Base-by-base conservation (phyloP, 768 basidiomycete genomes). In the Gymnopilus junonius region DNA sequence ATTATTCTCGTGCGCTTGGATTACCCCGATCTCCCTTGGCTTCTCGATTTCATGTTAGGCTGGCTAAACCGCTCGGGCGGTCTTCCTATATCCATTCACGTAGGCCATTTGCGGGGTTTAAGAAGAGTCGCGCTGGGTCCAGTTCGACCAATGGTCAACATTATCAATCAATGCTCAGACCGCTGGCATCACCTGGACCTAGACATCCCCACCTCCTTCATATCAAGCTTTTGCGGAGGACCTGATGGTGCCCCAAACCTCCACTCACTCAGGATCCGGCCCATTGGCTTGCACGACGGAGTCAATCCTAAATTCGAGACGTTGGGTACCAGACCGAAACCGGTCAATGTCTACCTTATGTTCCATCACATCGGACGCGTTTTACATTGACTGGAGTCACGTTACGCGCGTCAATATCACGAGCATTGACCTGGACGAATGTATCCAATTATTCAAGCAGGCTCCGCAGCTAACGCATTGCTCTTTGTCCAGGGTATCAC, bases 61-160 rank as follows among this genome's bases (percentile, higher is more conserved):
- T 63, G 55, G 45, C 15, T 63, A 0, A n/a, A 11, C 10, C 62
- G 55, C 0, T 63, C 62, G 10, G 62, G 55, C 8, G 8, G 46
- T 6, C 55, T 58, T 8, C 62, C 55, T 1, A 37, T 60, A 25
- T 51, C 43, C n/a, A 48, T 59, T 10, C 54, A 40, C 20, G 29
- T 58, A n/a, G n/a, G 31, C 8, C 56, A 31, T 58, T 58, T 27
- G 8, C 31, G 20, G 8, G 27, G 2, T 25, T 8, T 15, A n/a
- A 5, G 20, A 11, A 17, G 29, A n/a, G 11, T 29, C 20, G 7
- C 35, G 10, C 34, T 7, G 14, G 1, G 11, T 4, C 7, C n/a
- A 2, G n/a, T 12, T 8, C 8, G 4, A 34, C 29, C 40, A n/a
- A 8, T 46, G 8, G 35, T 58, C 56, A 42, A 43, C 4, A 12